phyloP scores from a whole-genome alignment of 2,329 filamentous ascomycete genomes.

The Leptoxyphium fumago region DNA sequence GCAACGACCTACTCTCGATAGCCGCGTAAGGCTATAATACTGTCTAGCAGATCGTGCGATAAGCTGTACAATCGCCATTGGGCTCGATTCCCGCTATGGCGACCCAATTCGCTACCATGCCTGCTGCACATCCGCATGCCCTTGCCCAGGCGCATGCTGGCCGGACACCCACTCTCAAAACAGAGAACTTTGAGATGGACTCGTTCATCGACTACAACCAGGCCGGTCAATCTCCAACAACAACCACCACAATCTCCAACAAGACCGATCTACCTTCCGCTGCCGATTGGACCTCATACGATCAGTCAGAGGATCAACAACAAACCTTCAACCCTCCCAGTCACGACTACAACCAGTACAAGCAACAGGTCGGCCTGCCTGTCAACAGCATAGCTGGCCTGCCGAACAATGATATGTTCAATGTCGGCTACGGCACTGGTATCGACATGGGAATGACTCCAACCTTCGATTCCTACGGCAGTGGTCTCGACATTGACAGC shows the following conservation, averaged over 20 bases:
- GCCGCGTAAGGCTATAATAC: slow-evolving; percentile 2
- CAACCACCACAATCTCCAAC: slow-evolving; percentile 14
- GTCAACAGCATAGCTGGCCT: slow-evolving; percentile 70
- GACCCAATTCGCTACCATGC: background rate
- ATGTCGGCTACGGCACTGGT: slow-evolving; percentile 30
- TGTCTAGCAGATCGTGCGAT: slow-evolving; percentile 1
- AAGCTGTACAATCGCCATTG: background rate
- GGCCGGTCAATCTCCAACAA: slow-evolving; percentile 15
- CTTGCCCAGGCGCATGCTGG: background rate
- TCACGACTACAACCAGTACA: slow-evolving; percentile 89
- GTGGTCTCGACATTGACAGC: slow-evolving; percentile 33
- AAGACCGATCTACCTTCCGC: slow-evolving; percentile 4
- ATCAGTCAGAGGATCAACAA: slow-evolving; percentile 20
- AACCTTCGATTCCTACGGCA: slow-evolving; percentile 44
- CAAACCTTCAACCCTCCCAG: slow-evolving; percentile 44
- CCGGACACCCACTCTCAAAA: slow-evolving; percentile 14
- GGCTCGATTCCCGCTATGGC: background rate
- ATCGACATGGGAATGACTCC: slow-evolving; percentile 51
- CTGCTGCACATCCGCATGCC: background rate
- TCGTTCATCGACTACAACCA: slow-evolving; percentile 26
- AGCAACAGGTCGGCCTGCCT: slow-evolving; percentile 87
- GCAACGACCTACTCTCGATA: background rate
- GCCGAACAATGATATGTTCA: slow-evolving; percentile 45
- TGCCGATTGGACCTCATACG: slow-evolving; percentile 15
- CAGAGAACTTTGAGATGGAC: slow-evolving; percentile 25